Conservation (phyloP, 148 eudicot species). For the Gaultheria prostrata region DNA sequence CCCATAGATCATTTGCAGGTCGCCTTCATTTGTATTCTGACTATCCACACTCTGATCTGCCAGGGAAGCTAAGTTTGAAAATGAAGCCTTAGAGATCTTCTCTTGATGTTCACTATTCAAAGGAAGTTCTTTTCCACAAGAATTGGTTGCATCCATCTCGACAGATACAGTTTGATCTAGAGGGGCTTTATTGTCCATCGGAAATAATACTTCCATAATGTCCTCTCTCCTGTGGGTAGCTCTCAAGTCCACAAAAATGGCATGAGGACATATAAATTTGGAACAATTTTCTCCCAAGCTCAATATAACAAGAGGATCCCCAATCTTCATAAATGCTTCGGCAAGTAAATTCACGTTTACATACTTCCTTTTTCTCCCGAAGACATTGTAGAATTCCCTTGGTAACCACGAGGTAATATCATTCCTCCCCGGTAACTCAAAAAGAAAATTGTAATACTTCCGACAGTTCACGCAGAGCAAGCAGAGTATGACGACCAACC, state of each 20-base stretch:
- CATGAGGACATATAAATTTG: conserved; percentile 17
- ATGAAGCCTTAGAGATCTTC: not conserved
- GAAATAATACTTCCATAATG: conserved; percentile 27
- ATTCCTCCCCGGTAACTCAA: conserved; percentile 18
- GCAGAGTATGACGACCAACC: conserved; percentile 39
- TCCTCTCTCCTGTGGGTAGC: conserved; percentile 10
- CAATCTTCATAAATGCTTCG: conserved; percentile 31
- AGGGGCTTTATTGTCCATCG: not conserved
- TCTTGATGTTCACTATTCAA: not conserved
- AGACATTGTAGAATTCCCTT: conserved; percentile 20
- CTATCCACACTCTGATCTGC: not conserved
- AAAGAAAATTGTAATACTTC: conserved; percentile 25
- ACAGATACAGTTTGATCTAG: not conserved
- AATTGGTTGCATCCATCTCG: not conserved
- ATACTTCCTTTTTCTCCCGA: conserved; percentile 10
- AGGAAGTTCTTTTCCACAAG: not conserved
- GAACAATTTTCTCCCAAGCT: conserved; percentile 13
- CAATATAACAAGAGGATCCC: conserved; percentile 45
- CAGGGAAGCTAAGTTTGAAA: conserved; percentile 1
- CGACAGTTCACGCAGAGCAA: conserved; percentile 40
- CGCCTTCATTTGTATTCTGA: not conserved
- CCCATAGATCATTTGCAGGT: not conserved
- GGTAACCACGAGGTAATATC: conserved; percentile 27
- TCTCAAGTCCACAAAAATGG: conserved; percentile 33
- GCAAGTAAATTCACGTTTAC: conserved; percentile 19